A percentile compares a stretch with the other conserved stretches of the same genome.
Conservation (phyloP, 1,139 yeast species). For the Casaregolazyma suthepensis region DNA sequence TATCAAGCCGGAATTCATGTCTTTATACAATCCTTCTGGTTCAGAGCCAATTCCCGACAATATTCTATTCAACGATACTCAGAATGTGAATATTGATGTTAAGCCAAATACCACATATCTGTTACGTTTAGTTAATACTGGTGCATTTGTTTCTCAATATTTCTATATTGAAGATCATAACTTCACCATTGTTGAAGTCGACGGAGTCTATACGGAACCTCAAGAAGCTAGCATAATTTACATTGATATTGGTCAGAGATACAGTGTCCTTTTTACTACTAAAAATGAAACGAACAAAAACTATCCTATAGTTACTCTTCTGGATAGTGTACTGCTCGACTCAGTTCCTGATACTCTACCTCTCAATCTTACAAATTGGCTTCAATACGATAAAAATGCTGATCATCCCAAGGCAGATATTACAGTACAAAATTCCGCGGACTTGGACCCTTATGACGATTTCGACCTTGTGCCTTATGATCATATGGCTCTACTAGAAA, state of each 20-base stretch:
- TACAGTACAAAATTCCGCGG: slow-evolving; percentile 32
- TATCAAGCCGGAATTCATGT: slow-evolving; percentile 51
- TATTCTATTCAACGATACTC: slow-evolving; percentile 69
- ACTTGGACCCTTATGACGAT: slow-evolving; percentile 43
- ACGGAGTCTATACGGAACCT: slow-evolving; percentile 67
- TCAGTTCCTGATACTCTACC: slow-evolving; percentile 53
- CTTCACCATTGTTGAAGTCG: slow-evolving; percentile 74
- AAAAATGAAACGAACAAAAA: slow-evolving; percentile 53
- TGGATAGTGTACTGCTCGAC: slow-evolving; percentile 81
- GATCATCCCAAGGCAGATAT: slow-evolving; percentile 42
- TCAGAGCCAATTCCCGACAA: slow-evolving; percentile 92
- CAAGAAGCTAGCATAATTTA: slow-evolving; percentile 54
- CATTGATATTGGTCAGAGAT: slow-evolving; percentile 73
- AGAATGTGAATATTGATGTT: slow-evolving; percentile 58
- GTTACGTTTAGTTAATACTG: slow-evolving; percentile 69
- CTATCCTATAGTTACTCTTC: slow-evolving; percentile 68
- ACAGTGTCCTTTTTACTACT: slow-evolving; percentile 64
- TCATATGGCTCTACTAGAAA: slow-evolving; percentile 46
- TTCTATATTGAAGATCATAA: slow-evolving; percentile 79
- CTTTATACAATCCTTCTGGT: slow-evolving; percentile 83
- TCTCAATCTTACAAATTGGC: slow-evolving; percentile 65
- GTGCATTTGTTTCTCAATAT: slow-evolving; percentile 83
- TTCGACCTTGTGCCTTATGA: slow-evolving; percentile 56
- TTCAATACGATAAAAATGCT: slow-evolving; percentile 49
- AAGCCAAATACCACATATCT: slow-evolving; percentile 75